A percentile compares a stretch with the other conserved stretches of the same genome.
phyloP scores from a whole-genome alignment of 2,329 filamentous ascomycete species.

The Pyrenophora graminea region DNA sequence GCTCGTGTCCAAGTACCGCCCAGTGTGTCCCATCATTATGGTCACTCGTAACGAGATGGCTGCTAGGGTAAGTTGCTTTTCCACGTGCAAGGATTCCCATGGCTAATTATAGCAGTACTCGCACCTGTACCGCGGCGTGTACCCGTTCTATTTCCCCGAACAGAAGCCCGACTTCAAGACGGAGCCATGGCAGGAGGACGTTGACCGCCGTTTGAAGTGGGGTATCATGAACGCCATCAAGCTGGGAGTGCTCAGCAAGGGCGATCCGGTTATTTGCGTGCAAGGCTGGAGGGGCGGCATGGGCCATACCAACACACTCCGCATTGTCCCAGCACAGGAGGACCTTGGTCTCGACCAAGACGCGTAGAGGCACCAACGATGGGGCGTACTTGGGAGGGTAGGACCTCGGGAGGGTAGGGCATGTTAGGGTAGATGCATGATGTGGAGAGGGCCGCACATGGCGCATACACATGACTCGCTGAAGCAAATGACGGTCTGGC shows the following conservation, averaged over 20 bases:
- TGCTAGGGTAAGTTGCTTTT: conserved; percentile 62
- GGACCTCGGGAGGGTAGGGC: conserved; percentile 1
- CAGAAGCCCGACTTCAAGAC: conserved; percentile 91
- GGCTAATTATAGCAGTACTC: conserved; percentile 62
- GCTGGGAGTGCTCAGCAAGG: conserved; percentile 73
- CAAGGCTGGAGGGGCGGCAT: conserved; percentile 91
- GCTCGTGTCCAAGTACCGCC: conserved; percentile 96
- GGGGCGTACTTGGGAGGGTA: conserved; percentile 1
- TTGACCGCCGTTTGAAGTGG: conserved; percentile 97
- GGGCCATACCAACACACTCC: conserved; percentile 84
- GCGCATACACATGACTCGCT: conserved; percentile 31
- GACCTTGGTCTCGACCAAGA: conserved; percentile 56
- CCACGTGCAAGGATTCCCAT: background rate
- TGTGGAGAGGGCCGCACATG: conserved; percentile 20
- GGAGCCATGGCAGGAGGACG: conserved; percentile 98
- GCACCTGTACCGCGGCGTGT: conserved; percentile 96
- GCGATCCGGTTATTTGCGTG: conserved; percentile 78
- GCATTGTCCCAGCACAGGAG: conserved; percentile 56
- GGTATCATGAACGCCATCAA: conserved; percentile 84
- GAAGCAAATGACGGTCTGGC: conserved; percentile 28
- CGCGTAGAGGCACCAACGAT: conserved; percentile 37
- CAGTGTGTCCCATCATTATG: conserved; percentile 99
- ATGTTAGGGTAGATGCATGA: conserved; percentile 2
- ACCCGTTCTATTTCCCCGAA: conserved; percentile 94
- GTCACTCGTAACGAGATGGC: conserved; percentile 85